Evolutionary conservation across 2,329 filamentous ascomycete species (phyloP).

Genomic region (Atkinsonella hypoxylon): DNA sequence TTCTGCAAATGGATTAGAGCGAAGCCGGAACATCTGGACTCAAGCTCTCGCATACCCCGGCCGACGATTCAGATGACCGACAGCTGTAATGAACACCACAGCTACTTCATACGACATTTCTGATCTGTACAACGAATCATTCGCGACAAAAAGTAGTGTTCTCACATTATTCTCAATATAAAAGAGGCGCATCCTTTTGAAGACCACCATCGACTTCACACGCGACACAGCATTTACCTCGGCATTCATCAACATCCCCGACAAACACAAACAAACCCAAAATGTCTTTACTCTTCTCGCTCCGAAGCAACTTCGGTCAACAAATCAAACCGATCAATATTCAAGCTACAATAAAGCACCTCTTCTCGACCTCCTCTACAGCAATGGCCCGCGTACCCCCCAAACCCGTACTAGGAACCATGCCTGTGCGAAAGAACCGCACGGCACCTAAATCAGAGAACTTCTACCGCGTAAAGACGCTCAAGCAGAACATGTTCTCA

Average conservation of each 20-base stretch:
- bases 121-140: no score
- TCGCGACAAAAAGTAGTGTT: no score
- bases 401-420: conserved; percentile 14
- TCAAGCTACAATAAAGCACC: conserved; percentile 12
- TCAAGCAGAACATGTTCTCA: conserved; percentile 37
- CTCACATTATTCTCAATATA: neutral
- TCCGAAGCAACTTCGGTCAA: conserved; percentile 20
- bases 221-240: neutral
- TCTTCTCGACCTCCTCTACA: conserved; percentile 21
- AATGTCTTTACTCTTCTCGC: conserved; percentile 19
- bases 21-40: neutral
- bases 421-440: conserved; percentile 17
- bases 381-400: conserved; percentile 19
- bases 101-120: no score
- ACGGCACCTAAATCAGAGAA: conserved; percentile 23
- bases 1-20: neutral
- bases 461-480: conserved; percentile 30
- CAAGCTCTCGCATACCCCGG: no score
- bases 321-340: conserved; percentile 6
- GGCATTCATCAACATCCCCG: neutral
- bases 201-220: neutral
- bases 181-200: neutral
- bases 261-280: neutral
- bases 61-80: no score
- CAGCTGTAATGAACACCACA: no score